Conservation (phyloP, 257 asterid species). For the Salvia rosmarinus region DNA sequence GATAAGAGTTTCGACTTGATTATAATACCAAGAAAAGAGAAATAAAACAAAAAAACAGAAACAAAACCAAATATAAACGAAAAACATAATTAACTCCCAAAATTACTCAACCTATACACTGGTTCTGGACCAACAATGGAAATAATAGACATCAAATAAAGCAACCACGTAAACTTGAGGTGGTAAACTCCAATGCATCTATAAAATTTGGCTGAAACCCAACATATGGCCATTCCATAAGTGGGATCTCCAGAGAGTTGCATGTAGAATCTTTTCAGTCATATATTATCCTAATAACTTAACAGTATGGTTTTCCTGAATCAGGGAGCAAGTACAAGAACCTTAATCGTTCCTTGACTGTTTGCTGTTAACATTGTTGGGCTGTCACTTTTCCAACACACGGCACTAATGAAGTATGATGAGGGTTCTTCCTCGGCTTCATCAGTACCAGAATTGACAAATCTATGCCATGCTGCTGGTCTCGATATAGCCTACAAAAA, state of each 20-base stretch:
- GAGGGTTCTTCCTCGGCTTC: slow-evolving; percentile 56
- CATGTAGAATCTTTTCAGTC: not conserved
- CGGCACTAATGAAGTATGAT: slow-evolving; percentile 83
- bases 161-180: not conserved
- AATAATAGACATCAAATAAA: not conserved
- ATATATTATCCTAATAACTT: not conserved
- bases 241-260: slow-evolving; percentile 7
- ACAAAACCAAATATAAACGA: too few relatives aligned
- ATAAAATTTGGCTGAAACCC: not conserved
- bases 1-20: too few relatives aligned
- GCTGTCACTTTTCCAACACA: slow-evolving; percentile 86
- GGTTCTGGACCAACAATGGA: not conserved
- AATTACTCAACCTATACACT: not conserved
- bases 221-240: slow-evolving; percentile 5
- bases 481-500: slow-evolving; percentile 63
- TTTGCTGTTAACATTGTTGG: slow-evolving; percentile 75
- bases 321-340: slow-evolving; percentile 72
- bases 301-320: not conserved
- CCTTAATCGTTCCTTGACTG: slow-evolving; percentile 82
- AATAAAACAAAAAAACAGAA: too few relatives aligned
- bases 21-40: too few relatives aligned
- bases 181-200: slow-evolving; percentile 1
- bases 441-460: slow-evolving; percentile 50
- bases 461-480: slow-evolving; percentile 77
- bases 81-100: too few relatives aligned